These are phyloP conservation scores for Hura crepitans DNA, from an alignment of 441 rosid genomes.

Conservation along the genomic window DNA sequence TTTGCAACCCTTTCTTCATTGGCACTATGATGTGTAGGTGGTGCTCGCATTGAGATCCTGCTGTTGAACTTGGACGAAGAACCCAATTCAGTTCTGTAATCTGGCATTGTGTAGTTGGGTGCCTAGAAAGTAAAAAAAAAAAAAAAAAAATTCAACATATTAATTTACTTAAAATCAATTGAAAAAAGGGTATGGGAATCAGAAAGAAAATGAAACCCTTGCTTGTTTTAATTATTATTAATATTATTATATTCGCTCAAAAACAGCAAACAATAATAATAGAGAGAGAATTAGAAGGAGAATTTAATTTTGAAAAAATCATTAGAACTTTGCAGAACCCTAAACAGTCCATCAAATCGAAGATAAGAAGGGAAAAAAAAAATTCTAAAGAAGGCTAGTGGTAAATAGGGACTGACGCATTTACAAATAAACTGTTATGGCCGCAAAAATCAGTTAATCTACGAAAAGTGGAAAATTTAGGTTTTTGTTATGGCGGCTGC, in stretches of 20 bases:
- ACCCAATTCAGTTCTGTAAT: conserved; percentile 48
- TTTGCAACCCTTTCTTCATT: conserved; percentile 54
- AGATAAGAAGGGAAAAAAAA: background rate
- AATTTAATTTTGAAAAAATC: no score
- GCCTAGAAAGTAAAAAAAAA: conserved; percentile 38
- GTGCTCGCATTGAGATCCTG: conserved; percentile 44
- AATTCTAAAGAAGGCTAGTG: conserved; percentile 24
- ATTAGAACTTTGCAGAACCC: conserved; percentile 36
- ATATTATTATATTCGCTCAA: no score
- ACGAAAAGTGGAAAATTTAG: conserved; percentile 21
- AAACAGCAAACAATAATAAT: no score
- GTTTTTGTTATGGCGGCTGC: conserved; percentile 38
- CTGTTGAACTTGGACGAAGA: conserved; percentile 58
- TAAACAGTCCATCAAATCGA: conserved; percentile 50
- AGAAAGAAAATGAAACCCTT: conserved; percentile 29
- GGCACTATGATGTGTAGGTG: conserved; percentile 18
- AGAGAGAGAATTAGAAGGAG: background rate
- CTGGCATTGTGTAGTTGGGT: conserved; percentile 35
- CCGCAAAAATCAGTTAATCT: conserved; percentile 37
- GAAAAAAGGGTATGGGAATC: no score
- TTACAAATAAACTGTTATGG: conserved; percentile 23
- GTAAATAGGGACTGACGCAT: conserved; percentile 12
- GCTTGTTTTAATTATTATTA: no score
- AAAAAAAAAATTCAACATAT: background rate
- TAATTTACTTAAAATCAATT: background rate